Evolutionary conservation across 768 basidiomycete species (phyloP), one percentile per base, ranked within the genome.

Genomic region (Chiua virens): DNA sequence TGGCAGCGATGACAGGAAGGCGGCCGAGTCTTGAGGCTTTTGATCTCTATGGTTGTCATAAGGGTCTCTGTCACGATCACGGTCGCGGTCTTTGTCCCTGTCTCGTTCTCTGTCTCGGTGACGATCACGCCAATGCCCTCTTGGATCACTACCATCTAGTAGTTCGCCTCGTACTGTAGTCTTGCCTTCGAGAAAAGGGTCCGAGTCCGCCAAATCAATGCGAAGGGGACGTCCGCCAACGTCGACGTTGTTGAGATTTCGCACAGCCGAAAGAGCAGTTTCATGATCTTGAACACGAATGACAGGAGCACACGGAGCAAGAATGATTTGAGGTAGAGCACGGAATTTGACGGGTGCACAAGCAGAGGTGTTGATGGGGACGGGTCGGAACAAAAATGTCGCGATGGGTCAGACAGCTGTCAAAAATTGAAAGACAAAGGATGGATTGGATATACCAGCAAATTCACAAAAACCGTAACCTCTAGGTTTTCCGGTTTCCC

Each of bases 381-480:
- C 45, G 54, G 43, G 35, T 58, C 53, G 49, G 30, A 18, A 54
- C 44, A 42, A 60, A 50, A 52, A 55, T 51, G 59, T 52, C 61
- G 60, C 53, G 68, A 70, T 53, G 67, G 62, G 76, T 77, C 71
- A 79, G 72, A 72, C 62, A 56, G 42, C 32, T 37, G 55, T 59
- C 59, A 56, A 60, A 43, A 58, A 43, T 57, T 40, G 55, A 56
- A 57, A 49, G 56, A 57, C 47, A 55, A 47, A 57, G 53, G 49
- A 64, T 63, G 53, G 72, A 65, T 68, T 64, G 70, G 65, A 76
- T 78, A 74, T 81, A 92, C 90, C 92, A 58, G 87, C 82, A 62
- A 91, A 94, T 81, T 93, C 91, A 76, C 91, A 92, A 65, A 92
- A 92, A 20, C 92, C 93, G 69, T 94, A 96, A 25, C 93, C 93